Evolutionary conservation across 352 stramenopile species (phyloP), one percentile per base, ranked within the genome.

Genomic region (Phytophthora pluvialis): DNA sequence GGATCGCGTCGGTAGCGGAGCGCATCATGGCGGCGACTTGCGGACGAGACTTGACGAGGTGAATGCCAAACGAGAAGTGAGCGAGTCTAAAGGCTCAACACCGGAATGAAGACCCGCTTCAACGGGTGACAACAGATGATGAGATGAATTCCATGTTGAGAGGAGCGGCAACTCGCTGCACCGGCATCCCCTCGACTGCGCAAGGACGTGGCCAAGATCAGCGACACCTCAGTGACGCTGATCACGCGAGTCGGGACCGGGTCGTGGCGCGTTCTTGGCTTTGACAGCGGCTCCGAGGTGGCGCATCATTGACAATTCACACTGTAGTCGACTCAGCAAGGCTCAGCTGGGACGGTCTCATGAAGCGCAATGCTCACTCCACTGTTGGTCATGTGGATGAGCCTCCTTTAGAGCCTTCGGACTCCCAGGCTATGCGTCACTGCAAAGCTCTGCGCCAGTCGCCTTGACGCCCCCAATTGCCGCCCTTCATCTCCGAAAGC

Each of bases 101-200:
- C 39, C 52, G n/a, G 51, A 43, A 43, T 49, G 28, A 42, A 26
- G 21, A 10, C 8, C 6, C 12, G 26, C 15, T 55, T 26, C 11
- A 39, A 18, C 5, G 9, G 26, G 49, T 49, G 16, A 47, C 38
- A 54, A 49, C 44, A 39, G 10, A 40, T 63, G 55, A 49, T 63
- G 32, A 63, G 40, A 61, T 61, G 53, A 61, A 53, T 43, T 13
- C 36, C 3, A 32, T 46, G 53, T 28, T 59, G 7, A 59, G 36
- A 49, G 25, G 38, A 47, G 33, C 12, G 32, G 9, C 16, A 15
- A 49, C 42, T 45, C 39, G 11, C 25, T 47, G 35, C 18, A 26
- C 1, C 2, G 8, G 9, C 11, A 59, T 31, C 13, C n/a, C 32
- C 47, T 39, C 5, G 31, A 18, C 26, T 35, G 39, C 40, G 52